These are phyloP conservation scores for Agaricus subrufescens DNA, from an alignment of 768 basidiomycete genomes.

Conservation along the genomic window DNA sequence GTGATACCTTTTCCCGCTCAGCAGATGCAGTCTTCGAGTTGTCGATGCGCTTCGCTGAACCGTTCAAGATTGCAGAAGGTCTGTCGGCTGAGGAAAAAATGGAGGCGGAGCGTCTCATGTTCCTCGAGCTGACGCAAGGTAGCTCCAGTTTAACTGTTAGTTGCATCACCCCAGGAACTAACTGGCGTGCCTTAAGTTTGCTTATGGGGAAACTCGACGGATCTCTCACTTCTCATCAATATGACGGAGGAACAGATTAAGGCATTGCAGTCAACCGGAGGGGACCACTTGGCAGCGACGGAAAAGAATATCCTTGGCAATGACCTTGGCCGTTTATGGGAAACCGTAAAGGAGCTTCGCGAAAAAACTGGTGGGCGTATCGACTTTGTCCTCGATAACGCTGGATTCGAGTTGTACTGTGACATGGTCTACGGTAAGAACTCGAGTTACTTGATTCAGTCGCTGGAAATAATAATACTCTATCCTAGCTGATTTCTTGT, in stretches of 20 bases:
- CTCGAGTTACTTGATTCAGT: background rate
- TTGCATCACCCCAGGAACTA: no score
- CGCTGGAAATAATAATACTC: slow-evolving; percentile 1
- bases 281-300: slow-evolving; percentile 91
- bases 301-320: slow-evolving; percentile 97
- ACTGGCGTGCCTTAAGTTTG: slow-evolving; percentile 53
- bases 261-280: slow-evolving; percentile 91
- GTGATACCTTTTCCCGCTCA: slow-evolving; percentile 94
- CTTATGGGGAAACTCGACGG: slow-evolving; percentile 96
- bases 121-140: slow-evolving; percentile 91
- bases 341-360: slow-evolving; percentile 63
- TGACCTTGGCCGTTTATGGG: slow-evolving; percentile 68
- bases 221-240: slow-evolving; percentile 90
- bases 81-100: slow-evolving; percentile 49
- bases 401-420: slow-evolving; percentile 85
- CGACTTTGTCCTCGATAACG: slow-evolving; percentile 83
- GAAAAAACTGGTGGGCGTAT: slow-evolving; percentile 70
- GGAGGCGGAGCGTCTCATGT: slow-evolving; percentile 80
- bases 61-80: slow-evolving; percentile 59
- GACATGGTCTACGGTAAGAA: slow-evolving; percentile 78
- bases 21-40: slow-evolving; percentile 90
- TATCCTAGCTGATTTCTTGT: slow-evolving; percentile 77
- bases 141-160: background rate
- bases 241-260: slow-evolving; percentile 99
- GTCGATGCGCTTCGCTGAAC: slow-evolving; percentile 86